Base-by-base conservation (phyloP, 2,329 filamentous ascomycete species). In the Diaporthe longicolla region DNA sequence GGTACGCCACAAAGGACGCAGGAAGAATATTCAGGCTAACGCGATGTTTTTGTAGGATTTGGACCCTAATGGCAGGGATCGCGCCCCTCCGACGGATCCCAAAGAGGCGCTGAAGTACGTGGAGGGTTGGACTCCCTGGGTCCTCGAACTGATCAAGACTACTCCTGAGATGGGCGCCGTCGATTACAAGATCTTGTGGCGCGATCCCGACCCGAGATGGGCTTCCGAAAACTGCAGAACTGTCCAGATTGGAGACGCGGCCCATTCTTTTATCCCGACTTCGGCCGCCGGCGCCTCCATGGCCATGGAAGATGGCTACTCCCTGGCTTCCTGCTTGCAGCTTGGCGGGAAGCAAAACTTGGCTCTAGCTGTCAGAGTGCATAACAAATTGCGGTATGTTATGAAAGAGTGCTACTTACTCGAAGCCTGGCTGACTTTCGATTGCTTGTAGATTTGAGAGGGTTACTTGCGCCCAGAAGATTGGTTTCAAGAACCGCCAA, bases 291-390 rank as follows among this genome's bases (percentile, higher is more conserved):
- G 82, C 4, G 83, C 82, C 24, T 83, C 80, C 6, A 81, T 83
- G 76, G 82, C 82, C 0, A 82, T 84, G 29, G 83, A 84, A 65
- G 83, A 84, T 69, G 82, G 80, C 9, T 76, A 81, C 21, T 82
- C 81, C 5, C 72, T 84, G 4, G 80, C 82, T 3, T 73, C 81
- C 7, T 80, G 81, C 54, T 79, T 83, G 19, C 79, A 82, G 75
- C 63, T 81, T 26, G 24, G 52, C 5, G 52, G 52, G 24, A 54
- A 54, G 52, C 24, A 54, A 15, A 54, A 54, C 24, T 17, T 54
- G 24, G 24, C 52, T 29, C 24, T 54, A 24, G 52, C 52, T 26
- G 15, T 29, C 24, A 26, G 29, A 8, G 52, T 54, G 52, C 52
- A 54, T 3, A 54, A 29, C 11, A 54, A 54, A 54, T 54, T 54